A percentile compares a stretch with the other conserved stretches of the same genome.
Conservation (phyloP, 352 stramenopile species). For the Phytopythium vexans region DNA sequence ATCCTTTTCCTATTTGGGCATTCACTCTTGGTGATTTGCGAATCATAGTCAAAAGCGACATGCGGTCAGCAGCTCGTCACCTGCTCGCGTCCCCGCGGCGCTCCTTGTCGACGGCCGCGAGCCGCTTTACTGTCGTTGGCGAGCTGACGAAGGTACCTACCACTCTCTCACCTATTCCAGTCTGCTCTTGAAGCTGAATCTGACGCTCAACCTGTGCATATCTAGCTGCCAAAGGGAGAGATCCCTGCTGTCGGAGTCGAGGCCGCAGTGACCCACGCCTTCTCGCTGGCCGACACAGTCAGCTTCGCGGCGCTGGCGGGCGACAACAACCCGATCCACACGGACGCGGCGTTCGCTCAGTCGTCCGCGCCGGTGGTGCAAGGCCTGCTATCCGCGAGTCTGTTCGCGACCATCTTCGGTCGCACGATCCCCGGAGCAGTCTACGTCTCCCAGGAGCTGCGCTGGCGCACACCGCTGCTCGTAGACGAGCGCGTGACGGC, state of each 20-base stretch:
- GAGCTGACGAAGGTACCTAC: constrained; percentile 25
- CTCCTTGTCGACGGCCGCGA: constrained; percentile 2
- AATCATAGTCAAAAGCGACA: too few relatives aligned
- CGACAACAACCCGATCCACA: constrained; percentile 78
- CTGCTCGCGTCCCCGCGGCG: too few relatives aligned
- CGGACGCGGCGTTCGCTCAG: constrained; percentile 39
- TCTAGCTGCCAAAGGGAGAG: constrained; percentile 40
- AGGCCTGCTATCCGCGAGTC: constrained; percentile 72
- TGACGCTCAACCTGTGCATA: neutral
- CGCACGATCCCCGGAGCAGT: constrained; percentile 63
- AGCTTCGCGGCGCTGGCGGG: constrained; percentile 63
- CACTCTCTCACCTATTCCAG: neutral
- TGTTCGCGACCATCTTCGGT: constrained; percentile 85
- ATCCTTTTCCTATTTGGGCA: too few relatives aligned
- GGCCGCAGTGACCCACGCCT: constrained; percentile 53
- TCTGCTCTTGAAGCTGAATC: neutral
- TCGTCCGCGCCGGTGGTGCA: constrained; percentile 60
- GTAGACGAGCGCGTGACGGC: constrained; percentile 58
- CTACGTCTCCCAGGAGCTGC: constrained; percentile 72
- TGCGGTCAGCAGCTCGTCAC: too few relatives aligned
- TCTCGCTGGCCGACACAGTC: constrained; percentile 54
- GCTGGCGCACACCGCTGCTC: constrained; percentile 60
- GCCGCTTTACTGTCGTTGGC: constrained; percentile 27
- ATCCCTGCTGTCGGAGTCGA: constrained; percentile 55
- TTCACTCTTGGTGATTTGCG: too few relatives aligned